Evolutionary conservation across 2,329 filamentous ascomycete genomes (phyloP), one percentile per base, ranked within the genome.

Genomic region (Cladophialophora exuberans): DNA sequence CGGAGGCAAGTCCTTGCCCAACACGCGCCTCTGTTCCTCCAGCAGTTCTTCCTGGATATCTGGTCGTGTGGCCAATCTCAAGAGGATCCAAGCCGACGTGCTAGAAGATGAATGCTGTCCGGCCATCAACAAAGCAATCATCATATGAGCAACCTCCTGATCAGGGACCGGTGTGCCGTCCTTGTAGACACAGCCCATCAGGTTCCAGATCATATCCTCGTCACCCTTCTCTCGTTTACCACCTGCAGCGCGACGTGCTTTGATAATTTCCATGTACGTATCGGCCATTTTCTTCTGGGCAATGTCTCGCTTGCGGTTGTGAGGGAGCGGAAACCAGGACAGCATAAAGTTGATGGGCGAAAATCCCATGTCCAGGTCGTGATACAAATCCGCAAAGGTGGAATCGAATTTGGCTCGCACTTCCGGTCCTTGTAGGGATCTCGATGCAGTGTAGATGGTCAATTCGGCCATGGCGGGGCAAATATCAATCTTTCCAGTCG

Each of bases 101-200:
- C 88, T 86, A 4, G 88, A 87, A 0, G 88, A 91, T 1, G 87
- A 88, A 74, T 93, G 89, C 67, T 94, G 89, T 46, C 89, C 89
- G 9, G 86, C 89, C 88, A 94, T 92, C 47, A 93, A 80, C 13
- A 93, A 79, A 0, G 88, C 88, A 66, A 93, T 93, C 89, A 93
- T 91, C 79, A 93, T 89, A 71, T 90, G 85, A 0, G 88, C 88
- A 47, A 93, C 83, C 67, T 93, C 88, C 62, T 84, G 80, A 68
- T 93, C 88, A 0, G 88, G 85, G 1, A 92, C 73, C 0, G 78
- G 73, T 9, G 75, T 79, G 42, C 89, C 88, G 63, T 89, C 79
- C 73, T 91, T 91, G 81, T 93, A 93, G 9, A 74, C 79, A 69
- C 85, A 87, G 62, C 79, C 77, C 87, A 92, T 91, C 52, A 93